Conservation (phyloP, 2,329 filamentous ascomycete genomes). For the Arthrobotrys sphaeroides region DNA sequence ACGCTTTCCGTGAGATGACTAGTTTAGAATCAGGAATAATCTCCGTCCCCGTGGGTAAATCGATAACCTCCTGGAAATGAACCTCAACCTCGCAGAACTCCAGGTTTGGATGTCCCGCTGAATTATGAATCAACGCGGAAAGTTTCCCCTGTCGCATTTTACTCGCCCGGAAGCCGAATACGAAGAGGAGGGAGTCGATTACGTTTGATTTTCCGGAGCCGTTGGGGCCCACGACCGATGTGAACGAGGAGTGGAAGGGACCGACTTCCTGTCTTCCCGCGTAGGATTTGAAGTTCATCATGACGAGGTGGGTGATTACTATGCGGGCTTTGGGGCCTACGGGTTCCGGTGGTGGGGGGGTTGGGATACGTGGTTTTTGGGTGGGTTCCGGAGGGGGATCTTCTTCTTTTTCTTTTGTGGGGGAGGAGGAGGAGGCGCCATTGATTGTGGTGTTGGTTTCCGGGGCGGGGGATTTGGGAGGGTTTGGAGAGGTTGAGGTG, state of each 20-base stretch:
- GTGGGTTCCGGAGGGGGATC: slow-evolving; percentile 7
- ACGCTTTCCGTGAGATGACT: slow-evolving; percentile 88
- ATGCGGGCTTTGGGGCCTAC: slow-evolving; percentile 82
- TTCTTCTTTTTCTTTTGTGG: not conserved
- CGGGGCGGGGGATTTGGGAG: slow-evolving; percentile 24
- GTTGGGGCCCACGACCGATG: slow-evolving; percentile 96
- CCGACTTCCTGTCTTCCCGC: slow-evolving; percentile 94
- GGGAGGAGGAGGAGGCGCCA: slow-evolving; percentile 5
- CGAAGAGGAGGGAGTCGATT: slow-evolving; percentile 95
- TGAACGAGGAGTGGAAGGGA: slow-evolving; percentile 94
- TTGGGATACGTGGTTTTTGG: slow-evolving; percentile 30
- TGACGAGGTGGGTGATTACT: slow-evolving; percentile 88
- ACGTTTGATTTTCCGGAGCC: slow-evolving; percentile 99
- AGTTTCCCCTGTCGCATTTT: slow-evolving; percentile 99
- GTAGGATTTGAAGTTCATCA: slow-evolving; percentile 99
- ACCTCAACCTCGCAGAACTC: slow-evolving; percentile 95
- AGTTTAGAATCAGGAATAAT: slow-evolving; percentile 84
- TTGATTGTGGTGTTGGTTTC: slow-evolving; percentile 14
- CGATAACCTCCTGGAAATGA: slow-evolving; percentile 94
- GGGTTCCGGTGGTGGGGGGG: slow-evolving; percentile 44
- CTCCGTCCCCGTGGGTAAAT: slow-evolving; percentile 68
- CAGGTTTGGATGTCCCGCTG: slow-evolving; percentile 82
- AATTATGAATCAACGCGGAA: slow-evolving; percentile 97
- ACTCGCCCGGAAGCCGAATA: slow-evolving; percentile 98
- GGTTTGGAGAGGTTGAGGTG: too few relatives aligned